Percentiles rank a stretch among this genome's conserved stretches.
Evolutionary conservation across 1,139 yeast species (phyloP).

Genomic region (Saccharomyces hybrid): DNA sequence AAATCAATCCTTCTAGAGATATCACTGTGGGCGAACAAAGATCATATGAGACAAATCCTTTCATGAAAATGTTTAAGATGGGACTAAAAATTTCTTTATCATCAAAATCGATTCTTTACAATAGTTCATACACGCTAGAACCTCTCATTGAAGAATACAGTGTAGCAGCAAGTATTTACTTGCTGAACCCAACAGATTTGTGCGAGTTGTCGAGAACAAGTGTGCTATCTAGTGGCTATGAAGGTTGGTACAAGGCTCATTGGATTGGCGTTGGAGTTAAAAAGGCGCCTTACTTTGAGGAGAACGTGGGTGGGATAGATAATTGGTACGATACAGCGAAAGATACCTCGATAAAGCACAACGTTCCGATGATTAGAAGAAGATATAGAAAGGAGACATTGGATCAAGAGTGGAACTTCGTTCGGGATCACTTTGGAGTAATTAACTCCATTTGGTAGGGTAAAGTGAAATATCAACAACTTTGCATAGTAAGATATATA

Average conservation of each 20-base stretch:
- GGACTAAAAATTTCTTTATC: constrained; percentile 61
- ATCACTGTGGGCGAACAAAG: constrained; percentile 16
- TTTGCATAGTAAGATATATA: neutral
- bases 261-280: constrained; percentile 60
- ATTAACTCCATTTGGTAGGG: neutral
- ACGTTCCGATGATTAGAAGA: constrained; percentile 27
- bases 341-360: constrained; percentile 28
- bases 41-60: constrained; percentile 42
- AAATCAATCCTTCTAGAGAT: constrained; percentile 14
- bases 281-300: constrained; percentile 10
- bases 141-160: constrained; percentile 67
- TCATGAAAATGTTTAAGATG: constrained; percentile 50
- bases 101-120: constrained; percentile 45
- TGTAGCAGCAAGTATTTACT: constrained; percentile 66
- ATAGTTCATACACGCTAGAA: constrained; percentile 53
- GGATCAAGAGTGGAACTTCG: constrained; percentile 26
- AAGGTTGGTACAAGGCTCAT: constrained; percentile 70
- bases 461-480: neutral
- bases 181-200: constrained; percentile 59
- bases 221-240: constrained; percentile 77
- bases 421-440: constrained; percentile 9
- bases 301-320: constrained; percentile 23
- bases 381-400: constrained; percentile 23
- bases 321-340: constrained; percentile 26
- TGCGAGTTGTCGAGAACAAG: constrained; percentile 45